phyloP scores from a whole-genome alignment of 2,329 filamentous ascomycete genomes.

The Chaetomium sp. region DNA sequence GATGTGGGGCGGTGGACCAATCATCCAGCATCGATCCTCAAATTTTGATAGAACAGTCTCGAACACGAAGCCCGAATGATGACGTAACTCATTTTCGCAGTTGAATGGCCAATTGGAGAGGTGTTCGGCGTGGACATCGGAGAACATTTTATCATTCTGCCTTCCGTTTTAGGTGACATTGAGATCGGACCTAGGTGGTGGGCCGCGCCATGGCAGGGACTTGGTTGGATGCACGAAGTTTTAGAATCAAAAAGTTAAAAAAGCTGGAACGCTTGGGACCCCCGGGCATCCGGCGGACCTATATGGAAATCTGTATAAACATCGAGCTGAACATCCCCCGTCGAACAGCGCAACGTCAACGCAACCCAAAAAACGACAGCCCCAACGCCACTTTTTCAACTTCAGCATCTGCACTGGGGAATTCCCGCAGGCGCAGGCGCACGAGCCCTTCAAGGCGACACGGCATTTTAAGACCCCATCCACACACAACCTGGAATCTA shows the following conservation, averaged over 20 bases:
- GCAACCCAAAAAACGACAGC: neutral
- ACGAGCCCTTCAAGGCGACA: neutral
- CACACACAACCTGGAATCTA: neutral
- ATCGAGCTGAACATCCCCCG: neutral
- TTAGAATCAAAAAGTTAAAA: neutral
- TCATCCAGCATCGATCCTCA: neutral
- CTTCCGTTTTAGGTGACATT: slow-evolving; percentile 12
- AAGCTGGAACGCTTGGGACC: neutral
- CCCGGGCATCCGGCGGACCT: neutral
- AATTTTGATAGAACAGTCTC: slow-evolving; percentile 9
- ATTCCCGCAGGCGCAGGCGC: neutral
- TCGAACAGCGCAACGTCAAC: neutral
- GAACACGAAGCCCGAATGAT: neutral
- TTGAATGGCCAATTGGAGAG: slow-evolving; percentile 10
- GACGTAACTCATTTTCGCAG: slow-evolving; percentile 9
- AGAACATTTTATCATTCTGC: slow-evolving; percentile 25
- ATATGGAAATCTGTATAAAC: neutral
- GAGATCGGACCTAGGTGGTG: neutral
- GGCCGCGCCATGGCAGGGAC: neutral
- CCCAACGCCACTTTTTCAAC: neutral
- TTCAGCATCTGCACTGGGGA: neutral
- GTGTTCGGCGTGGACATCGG: neutral
- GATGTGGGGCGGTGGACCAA: slow-evolving; percentile 1
- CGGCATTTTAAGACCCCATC: neutral
- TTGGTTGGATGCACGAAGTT: neutral